Base-by-base conservation (phyloP, 768 basidiomycete genomes). In the Suillus clintonianus region DNA sequence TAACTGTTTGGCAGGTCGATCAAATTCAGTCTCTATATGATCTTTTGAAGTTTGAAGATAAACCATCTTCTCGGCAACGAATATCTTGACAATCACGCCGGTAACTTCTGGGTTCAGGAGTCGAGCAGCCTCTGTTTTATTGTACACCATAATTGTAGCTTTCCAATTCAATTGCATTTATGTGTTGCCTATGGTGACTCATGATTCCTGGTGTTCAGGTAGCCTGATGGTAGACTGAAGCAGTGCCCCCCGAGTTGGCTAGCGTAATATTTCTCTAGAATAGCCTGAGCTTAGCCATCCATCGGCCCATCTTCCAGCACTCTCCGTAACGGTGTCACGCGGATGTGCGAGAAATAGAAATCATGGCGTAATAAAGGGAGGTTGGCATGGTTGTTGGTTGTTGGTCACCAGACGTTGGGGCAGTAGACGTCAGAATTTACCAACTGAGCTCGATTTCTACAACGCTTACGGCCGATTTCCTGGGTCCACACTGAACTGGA, bases 1-100 rank as follows among this genome's bases (percentile, higher is more conserved):
- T 69, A 30, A 66, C 57, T 42, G 14, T 59, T 59, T 42, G 47
- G 47, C 72, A 95, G 93, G 95, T 95, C 27, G 92, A 97, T 78
- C 95, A 97, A 76, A 96, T 98, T 63, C 90, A 94, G n/a, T 86
- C 91, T 0, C 76, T 97, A 30, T 96, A 96, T 76, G 92, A 93
- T 69, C 80, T 95, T 37, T 79, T 97, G 66, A 82, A 80, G 43
- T 95, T 92, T 80, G 85, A 86, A 69, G 90, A 94, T 69, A 90
- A 86, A 66, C 83, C 86, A 11, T 50, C 56, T 30, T 57, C 56
- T 41, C 24, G 24, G 39, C 6, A 57, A 41, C 39, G 56, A 41
- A 41, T 39, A 57, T 57, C 39, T n/a, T 57, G 39, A 57, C 17
- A 41, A 27, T 27, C 24, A 17, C 22, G 55, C 19, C 37, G 10